These are phyloP conservation scores for Cardamine chenopodiifolia DNA, from an alignment of 345 rosid species.

Conservation along the genomic window DNA sequence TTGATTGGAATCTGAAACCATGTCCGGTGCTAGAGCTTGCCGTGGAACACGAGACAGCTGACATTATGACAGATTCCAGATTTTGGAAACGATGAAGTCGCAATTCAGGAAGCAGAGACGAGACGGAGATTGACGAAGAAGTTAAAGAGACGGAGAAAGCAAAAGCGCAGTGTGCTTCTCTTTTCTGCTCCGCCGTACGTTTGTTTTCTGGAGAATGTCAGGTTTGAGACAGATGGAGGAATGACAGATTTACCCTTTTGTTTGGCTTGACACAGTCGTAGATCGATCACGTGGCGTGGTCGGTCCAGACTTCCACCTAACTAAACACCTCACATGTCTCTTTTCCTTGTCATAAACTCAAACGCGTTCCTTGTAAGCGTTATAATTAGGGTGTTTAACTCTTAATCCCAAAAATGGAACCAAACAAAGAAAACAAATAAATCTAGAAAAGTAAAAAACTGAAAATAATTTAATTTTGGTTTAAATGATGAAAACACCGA, in stretches of 20 bases:
- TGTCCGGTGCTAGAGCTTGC: constrained; percentile 31
- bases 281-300: constrained; percentile 20
- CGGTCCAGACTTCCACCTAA: constrained; percentile 28
- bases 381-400: background rate
- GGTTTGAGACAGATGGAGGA: background rate
- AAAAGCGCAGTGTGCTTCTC: constrained; percentile 1
- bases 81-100: background rate
- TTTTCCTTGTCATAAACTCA: background rate
- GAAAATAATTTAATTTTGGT: too few relatives aligned
- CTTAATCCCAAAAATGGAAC: background rate
- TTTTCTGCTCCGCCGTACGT: constrained; percentile 29
- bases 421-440: background rate
- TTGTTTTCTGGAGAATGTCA: constrained; percentile 19
- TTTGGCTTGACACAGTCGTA: background rate
- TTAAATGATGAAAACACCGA: background rate
- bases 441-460: too few relatives aligned
- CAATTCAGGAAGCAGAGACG: constrained; percentile 4
- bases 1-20: constrained; percentile 1
- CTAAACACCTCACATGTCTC: background rate
- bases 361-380: background rate
- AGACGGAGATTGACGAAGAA: constrained; percentile 7
- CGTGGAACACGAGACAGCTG: constrained; percentile 41
- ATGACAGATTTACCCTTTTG: constrained; percentile 32
- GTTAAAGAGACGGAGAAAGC: constrained; percentile 16
- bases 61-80: constrained; percentile 17